Evolutionary conservation across 495 filamentous ascomycete genomes (phyloP).

Genomic region (Chaetomidium leptoderma): DNA sequence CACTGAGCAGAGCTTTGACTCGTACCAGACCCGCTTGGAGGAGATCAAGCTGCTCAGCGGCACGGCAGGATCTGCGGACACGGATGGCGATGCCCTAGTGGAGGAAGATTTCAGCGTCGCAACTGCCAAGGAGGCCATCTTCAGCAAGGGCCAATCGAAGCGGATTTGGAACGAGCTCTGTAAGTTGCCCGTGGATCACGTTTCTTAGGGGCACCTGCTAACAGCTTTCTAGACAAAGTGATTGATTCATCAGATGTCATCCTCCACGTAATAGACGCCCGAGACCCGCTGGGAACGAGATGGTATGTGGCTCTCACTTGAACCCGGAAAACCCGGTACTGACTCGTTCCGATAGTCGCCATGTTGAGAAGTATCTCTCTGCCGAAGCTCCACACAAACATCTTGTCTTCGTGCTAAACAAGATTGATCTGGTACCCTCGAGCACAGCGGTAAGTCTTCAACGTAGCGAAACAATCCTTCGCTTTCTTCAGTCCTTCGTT

Average conservation of each 20-base stretch:
- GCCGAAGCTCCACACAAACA: conserved; percentile 89
- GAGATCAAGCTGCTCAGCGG: conserved; percentile 68
- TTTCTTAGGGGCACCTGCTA: conserved; percentile 3
- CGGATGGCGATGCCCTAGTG: conserved; percentile 43
- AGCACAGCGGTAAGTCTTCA: conserved; percentile 87
- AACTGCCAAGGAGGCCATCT: conserved; percentile 80
- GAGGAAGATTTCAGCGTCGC: conserved; percentile 52
- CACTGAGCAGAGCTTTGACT: conserved; percentile 69
- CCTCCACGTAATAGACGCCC: conserved; percentile 88
- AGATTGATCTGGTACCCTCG: conserved; percentile 93
- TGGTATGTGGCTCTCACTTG: conserved; percentile 39
- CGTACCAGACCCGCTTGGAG: conserved; percentile 72
- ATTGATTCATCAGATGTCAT: conserved; percentile 96
- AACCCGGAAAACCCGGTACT: neutral
- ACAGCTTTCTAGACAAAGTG: conserved; percentile 59
- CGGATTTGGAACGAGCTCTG: conserved; percentile 99
- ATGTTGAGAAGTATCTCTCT: conserved; percentile 88
- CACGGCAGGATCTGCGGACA: conserved; percentile 54
- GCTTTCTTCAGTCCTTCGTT: neutral
- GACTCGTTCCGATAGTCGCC: conserved; percentile 39
- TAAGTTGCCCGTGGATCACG: conserved; percentile 14
- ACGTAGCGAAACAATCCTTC: neutral
- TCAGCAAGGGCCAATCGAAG: conserved; percentile 89
- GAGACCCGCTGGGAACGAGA: conserved; percentile 85
- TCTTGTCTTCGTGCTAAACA: conserved; percentile 67